phyloP scores from a whole-genome alignment of 176 grass and related monocot genomes.

The Avena insularis region DNA sequence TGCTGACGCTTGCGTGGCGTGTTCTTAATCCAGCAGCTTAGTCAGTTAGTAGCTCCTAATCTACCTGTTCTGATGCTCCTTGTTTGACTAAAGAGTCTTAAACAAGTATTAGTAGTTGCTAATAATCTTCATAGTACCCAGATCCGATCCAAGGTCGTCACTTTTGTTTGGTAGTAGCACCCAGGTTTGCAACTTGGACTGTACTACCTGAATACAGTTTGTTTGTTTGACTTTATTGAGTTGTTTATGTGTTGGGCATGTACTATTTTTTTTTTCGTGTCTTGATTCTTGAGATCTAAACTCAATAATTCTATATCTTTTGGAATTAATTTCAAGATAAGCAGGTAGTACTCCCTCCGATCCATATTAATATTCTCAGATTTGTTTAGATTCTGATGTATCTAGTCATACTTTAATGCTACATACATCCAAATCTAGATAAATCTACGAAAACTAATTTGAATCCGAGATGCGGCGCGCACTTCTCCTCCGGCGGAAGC shows the following conservation, averaged over 20 bases:
- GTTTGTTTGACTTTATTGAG: conserved; percentile 40
- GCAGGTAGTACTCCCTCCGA: no score
- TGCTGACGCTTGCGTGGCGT: not conserved
- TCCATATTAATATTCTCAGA: no score
- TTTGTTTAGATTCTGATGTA: no score
- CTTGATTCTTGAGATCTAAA: not conserved
- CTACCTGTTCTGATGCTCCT: not conserved
- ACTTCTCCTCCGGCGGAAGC: no score
- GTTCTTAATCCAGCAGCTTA: not conserved
- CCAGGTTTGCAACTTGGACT: conserved; percentile 9
- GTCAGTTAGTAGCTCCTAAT: not conserved
- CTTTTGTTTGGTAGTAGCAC: conserved; percentile 24
- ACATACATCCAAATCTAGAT: no score
- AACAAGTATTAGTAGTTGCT: not conserved
- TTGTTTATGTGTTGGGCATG: not conserved
- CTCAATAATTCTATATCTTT: not conserved
- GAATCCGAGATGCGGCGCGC: no score
- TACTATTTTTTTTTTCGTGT: not conserved
- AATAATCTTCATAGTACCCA: not conserved
- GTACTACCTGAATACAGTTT: conserved; percentile 21
- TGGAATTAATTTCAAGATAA: no score
- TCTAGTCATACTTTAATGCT: no score
- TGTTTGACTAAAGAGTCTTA: not conserved
- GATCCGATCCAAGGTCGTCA: conserved; percentile 29
- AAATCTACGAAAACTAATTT: no score